Percentiles rank a stretch among this genome's conserved stretches.
phyloP scores from a whole-genome alignment of 805 yeast species.

The Candida nanaspora region DNA sequence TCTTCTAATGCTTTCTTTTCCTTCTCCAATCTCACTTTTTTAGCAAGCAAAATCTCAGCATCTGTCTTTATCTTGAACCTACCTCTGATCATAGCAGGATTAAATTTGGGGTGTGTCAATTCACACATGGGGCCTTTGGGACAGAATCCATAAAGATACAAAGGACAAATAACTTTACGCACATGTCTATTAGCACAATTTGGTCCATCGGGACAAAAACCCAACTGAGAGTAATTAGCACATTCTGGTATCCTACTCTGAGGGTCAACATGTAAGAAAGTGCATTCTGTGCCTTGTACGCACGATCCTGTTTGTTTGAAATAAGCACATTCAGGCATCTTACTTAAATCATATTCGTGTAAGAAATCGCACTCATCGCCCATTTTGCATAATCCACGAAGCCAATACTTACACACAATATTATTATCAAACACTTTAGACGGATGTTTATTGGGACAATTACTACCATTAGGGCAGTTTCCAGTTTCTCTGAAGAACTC shows the following conservation, averaged over 20 bases:
- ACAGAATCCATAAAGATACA: constrained; percentile 85
- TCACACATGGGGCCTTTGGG: constrained; percentile 81
- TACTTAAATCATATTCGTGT: constrained; percentile 88
- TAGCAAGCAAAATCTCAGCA: constrained; percentile 23
- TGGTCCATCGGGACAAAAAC: constrained; percentile 92
- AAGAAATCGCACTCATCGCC: constrained; percentile 94
- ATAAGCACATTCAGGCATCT: constrained; percentile 95
- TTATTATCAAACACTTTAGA: constrained; percentile 54
- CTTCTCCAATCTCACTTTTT: constrained; percentile 17
- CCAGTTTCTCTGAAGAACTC: constrained; percentile 56
- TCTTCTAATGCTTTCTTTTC: constrained; percentile 7
- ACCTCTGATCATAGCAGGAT: constrained; percentile 34
- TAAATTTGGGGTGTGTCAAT: constrained; percentile 77
- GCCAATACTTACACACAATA: constrained; percentile 97
- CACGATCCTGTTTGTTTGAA: constrained; percentile 79
- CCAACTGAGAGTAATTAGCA: constrained; percentile 64
- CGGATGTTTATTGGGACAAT: constrained; percentile 81
- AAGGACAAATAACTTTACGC: constrained; percentile 66
- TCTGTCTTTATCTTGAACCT: constrained; percentile 39
- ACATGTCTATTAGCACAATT: constrained; percentile 76
- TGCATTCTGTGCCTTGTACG: constrained; percentile 90
- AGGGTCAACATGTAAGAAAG: constrained; percentile 88
- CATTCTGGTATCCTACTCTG: constrained; percentile 85
- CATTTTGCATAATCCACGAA: constrained; percentile 93
- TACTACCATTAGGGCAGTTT: constrained; percentile 74